Evolutionary conservation across 768 basidiomycete genomes (phyloP), one percentile per base, ranked within the genome.

Genomic region (Boletus subcaerulescens): DNA sequence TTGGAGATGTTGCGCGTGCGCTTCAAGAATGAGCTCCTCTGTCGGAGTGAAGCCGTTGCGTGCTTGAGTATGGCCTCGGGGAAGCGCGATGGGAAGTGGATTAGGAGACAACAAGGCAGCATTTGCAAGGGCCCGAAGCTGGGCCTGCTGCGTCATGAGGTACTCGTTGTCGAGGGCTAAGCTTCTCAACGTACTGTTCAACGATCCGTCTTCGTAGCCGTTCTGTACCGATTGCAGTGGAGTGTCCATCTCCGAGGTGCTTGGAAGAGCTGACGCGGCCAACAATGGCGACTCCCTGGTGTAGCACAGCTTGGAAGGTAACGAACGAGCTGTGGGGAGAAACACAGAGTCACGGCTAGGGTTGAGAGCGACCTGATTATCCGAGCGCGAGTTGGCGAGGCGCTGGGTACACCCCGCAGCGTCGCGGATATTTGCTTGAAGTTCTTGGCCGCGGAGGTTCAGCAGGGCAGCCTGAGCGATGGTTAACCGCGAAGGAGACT

Each of bases 381-480:
- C 57, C 6, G 55, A n/a, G 36, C 33, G 50, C 9, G 46, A n/a
- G 43, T 49, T 56, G 45, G 39, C 4, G 32, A 18, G 35, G 38
- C 56, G 53, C 46, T 59, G 58, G 11, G 57, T 53, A 39, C 54
- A 12, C 43, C 40, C 52, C 17, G 53, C 36, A 2, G 29, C 24
- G 31, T 58, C 53, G 31, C 51, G 54, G 20, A 39, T 24, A 20
- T 52, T 56, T 43, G 50, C 17, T 62, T 72, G 76, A 53, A 64
- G 65, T 20, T 88, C 85, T 50, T 85, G 81, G 7, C 89, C 89
- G 50, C 81, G 85, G 41, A 90, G 77, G 63, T 89, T 91, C 50
- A 91, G 79, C 22, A 91, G 69, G 1, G 89, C 81, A 6, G 89
- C 89, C 61, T 89, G 87, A 0, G 89, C 89, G 59, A 91, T 89